Evolutionary conservation across 192 early-diverging fungal species (phyloP).

Genomic region (Rhizoclosmatium globosum): DNA sequence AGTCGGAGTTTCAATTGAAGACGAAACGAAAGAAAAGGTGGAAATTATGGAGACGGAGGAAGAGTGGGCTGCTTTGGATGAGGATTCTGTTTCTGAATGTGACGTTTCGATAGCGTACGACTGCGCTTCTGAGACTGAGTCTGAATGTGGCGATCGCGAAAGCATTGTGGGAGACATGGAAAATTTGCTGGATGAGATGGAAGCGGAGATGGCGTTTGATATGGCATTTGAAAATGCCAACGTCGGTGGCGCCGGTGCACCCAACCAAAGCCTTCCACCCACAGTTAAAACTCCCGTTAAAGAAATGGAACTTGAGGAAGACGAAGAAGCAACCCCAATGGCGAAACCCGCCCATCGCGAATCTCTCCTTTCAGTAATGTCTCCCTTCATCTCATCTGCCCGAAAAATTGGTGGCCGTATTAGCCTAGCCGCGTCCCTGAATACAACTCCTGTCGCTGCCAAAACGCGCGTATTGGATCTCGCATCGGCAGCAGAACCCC

Average conservation of each 20-base stretch:
- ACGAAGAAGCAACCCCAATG: slow-evolving; percentile 27
- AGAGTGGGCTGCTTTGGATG: background rate
- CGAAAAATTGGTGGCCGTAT: background rate
- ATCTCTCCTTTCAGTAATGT: background rate
- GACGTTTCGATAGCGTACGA: slow-evolving; percentile 33
- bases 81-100: slow-evolving; percentile 34
- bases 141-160: slow-evolving; percentile 17
- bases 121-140: slow-evolving; percentile 27
- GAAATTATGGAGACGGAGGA: slow-evolving; percentile 9
- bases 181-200: slow-evolving; percentile 12
- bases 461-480: background rate
- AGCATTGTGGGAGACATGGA: background rate
- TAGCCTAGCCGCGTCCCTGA: background rate
- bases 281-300: background rate
- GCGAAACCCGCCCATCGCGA: slow-evolving; percentile 16
- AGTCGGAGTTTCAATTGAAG: background rate
- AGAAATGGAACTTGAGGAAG: slow-evolving; percentile 1
- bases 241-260: background rate
- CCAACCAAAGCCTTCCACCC: background rate
- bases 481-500: background rate
- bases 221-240: background rate
- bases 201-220: slow-evolving; percentile 2
- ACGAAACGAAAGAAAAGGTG: background rate
- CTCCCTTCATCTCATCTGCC: slow-evolving; percentile 12
- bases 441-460: slow-evolving; percentile 4